Conservation (phyloP, 192 early-diverging fungal genomes). For the Entophlyctis helioformis region DNA sequence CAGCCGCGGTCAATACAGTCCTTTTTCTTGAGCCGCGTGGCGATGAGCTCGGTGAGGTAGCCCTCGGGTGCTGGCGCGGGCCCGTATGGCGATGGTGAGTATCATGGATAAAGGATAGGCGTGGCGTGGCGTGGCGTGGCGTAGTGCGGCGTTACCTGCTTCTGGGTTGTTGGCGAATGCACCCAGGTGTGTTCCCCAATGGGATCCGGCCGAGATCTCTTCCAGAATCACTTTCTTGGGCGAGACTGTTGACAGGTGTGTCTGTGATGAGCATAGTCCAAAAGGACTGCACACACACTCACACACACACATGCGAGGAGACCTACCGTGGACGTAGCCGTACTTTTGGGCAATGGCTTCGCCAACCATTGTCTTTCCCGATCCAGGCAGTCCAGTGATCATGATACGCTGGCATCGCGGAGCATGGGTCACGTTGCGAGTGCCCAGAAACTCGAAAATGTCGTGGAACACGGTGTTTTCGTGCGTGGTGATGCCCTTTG, state of each 20-base stretch:
- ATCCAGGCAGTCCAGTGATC: slow-evolving; percentile 29
- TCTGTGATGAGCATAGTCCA: too few relatives aligned
- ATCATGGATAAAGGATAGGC: neutral
- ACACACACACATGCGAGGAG: too few relatives aligned
- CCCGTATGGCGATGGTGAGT: too few relatives aligned
- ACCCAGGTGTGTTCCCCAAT: slow-evolving; percentile 2
- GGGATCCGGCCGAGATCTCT: slow-evolving; percentile 16
- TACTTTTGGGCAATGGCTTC: slow-evolving; percentile 21
- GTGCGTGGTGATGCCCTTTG: slow-evolving; percentile 14
- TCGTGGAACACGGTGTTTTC: slow-evolving; percentile 16
- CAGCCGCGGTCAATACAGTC: slow-evolving; percentile 33
- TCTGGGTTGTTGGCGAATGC: slow-evolving; percentile 14
- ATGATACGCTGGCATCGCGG: slow-evolving; percentile 27
- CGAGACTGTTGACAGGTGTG: slow-evolving; percentile 21
- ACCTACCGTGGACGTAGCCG: slow-evolving; percentile 29
- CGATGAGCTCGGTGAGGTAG: slow-evolving; percentile 17
- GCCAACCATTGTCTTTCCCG: slow-evolving; percentile 28
- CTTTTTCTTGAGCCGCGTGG: slow-evolving; percentile 14
- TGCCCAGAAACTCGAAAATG: slow-evolving; percentile 13
- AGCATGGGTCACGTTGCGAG: slow-evolving; percentile 14
- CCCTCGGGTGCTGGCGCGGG: slow-evolving; percentile 21
- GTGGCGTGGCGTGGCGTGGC: neutral
- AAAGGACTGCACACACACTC: too few relatives aligned
- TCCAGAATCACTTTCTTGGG: slow-evolving; percentile 29
- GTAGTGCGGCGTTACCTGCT: slow-evolving; percentile 9